Evolutionary conservation across 2,329 filamentous ascomycete species (phyloP), one percentile per base, ranked within the genome.

Genomic region (Stylonectria norvegica): DNA sequence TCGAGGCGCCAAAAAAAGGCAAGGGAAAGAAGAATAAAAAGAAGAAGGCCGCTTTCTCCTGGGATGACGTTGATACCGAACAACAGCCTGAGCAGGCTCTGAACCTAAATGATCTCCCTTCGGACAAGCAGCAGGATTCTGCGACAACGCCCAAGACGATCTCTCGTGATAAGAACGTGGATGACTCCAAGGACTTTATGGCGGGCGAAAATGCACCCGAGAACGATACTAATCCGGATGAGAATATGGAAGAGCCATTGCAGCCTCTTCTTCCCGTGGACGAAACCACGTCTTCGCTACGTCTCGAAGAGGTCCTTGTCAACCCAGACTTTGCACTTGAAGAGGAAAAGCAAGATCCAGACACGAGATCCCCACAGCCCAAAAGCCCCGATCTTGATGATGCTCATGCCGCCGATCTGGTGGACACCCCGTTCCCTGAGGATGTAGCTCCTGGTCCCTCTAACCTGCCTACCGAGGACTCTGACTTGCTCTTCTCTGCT

Each of bases 11-110:
- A 3, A 58, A 53, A 36, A 54, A 49, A 48, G 51, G 42, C 39
- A 69, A 55, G 52, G 69, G 57, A 50, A 66, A 68, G 42, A 64
- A 64, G 14, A 71, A 64, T 61, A 71, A 55, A 3, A 59, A 58
- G 40, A 50, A 58, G 29, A n/a, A n/a, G n/a, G n/a, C n/a, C n/a
- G n/a, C n/a, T n/a, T n/a, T n/a, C n/a, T n/a, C n/a, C n/a, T n/a
- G n/a, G n/a, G n/a, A n/a, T n/a, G n/a, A n/a, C n/a, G n/a, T n/a
- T n/a, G n/a, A n/a, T n/a, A n/a, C n/a, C n/a, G 51, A 46, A 23
- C 28, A 47, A 34, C 36, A 25, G 22, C n/a, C 22, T 25, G 22
- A 25, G 22, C n/a, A 8, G 22, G 22, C 22, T 25, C 25, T 5
- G 25, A 32, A 16, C 30, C 38, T 12, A 47, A 43, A 35, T 44